Conservation (phyloP, 768 basidiomycete species). For the Mrakia hoshinonis region DNA sequence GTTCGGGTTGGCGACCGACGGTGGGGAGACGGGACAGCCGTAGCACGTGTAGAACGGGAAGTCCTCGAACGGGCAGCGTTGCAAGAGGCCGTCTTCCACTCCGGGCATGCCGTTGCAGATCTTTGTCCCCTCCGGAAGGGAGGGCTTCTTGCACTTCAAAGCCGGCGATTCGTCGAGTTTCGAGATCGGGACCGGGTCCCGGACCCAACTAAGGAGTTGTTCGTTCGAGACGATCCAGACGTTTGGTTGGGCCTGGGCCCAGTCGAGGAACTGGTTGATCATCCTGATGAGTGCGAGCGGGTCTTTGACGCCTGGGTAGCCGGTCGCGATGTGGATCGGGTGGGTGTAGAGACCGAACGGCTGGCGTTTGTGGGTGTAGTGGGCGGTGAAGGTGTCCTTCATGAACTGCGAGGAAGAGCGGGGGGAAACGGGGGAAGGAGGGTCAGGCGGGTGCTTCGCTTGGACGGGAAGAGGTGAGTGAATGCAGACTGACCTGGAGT, state of each 20-base stretch:
- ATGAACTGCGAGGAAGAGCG: background rate
- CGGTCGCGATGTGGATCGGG: conserved; percentile 58
- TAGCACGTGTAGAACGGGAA: conserved; percentile 80
- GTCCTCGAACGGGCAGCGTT: conserved; percentile 58
- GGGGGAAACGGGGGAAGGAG: background rate
- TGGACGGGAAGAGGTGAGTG: background rate
- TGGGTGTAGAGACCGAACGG: conserved; percentile 76
- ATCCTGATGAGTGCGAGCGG: conserved; percentile 55
- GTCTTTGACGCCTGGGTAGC: conserved; percentile 40
- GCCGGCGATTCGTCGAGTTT: conserved; percentile 51
- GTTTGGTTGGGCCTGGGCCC: conserved; percentile 64
- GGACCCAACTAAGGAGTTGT: conserved; percentile 66
- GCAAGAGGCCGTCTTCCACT: conserved; percentile 54
- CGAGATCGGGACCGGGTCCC: conserved; percentile 57
- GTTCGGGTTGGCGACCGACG: conserved; percentile 56
- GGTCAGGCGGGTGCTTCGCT: background rate
- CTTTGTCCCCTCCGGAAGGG: conserved; percentile 49
- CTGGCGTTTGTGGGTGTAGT: conserved; percentile 62
- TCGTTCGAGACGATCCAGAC: conserved; percentile 67
- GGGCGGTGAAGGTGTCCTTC: conserved; percentile 62
- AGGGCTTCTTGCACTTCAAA: conserved; percentile 58
- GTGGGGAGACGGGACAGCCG: conserved; percentile 53
- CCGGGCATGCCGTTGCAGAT: conserved; percentile 70
- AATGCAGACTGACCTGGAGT: background rate
- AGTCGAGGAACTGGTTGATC: conserved; percentile 72